Evolutionary conservation across 208 protist genomes (phyloP), one percentile per base, ranked within the genome.

Genomic region (Leptomonas seymouri): DNA sequence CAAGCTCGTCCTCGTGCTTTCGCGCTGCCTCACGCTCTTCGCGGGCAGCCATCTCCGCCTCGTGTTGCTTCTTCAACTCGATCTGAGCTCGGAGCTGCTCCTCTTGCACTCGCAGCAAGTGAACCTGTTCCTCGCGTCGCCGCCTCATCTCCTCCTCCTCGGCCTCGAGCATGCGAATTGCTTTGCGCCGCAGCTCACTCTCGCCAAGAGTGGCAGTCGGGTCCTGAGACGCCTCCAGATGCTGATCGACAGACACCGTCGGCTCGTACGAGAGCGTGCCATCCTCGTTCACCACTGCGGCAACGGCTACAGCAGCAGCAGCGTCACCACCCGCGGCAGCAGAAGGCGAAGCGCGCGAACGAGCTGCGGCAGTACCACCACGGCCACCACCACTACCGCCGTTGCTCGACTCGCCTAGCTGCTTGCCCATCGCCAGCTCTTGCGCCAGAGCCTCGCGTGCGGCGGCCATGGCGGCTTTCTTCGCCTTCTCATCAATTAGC

Each of bases 161-260:
- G 11, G 75, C 74, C 70, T 89, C 85, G 12, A 93, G 83, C 84
- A 95, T 87, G 23, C 63, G 67, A 56, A 93, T 95, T 12, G 87
- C 87, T 59, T 89, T 84, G 16, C 51, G 81, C 2, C 90, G 80
- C 58, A 93, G 67, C 56, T 58, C 51, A n/a, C 57, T 73, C n/a
- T 72, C 23, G 18, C 36, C 46, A n/a, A 69, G 63, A 14, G 1
- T n/a, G 51, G 61, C 61, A 6, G 49, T 30, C 12, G 44, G 23
- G 30, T 71, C 57, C 15, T 41, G 12, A 18, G 53, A 44, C 15
- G 25, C 63, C 20, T 30, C 36, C 45, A 66, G 16, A 25, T 70
- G 63, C 36, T 44, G n/a, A 0, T 72, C 72, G 25, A 76, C 36
- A 3, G 71, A 65, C 21, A 76, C 57, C 15, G 57, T 20, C 23